Evolutionary conservation across 768 basidiomycete genomes (phyloP), one percentile per base, ranked within the genome.

Genomic region (Boletus eberwhitei): DNA sequence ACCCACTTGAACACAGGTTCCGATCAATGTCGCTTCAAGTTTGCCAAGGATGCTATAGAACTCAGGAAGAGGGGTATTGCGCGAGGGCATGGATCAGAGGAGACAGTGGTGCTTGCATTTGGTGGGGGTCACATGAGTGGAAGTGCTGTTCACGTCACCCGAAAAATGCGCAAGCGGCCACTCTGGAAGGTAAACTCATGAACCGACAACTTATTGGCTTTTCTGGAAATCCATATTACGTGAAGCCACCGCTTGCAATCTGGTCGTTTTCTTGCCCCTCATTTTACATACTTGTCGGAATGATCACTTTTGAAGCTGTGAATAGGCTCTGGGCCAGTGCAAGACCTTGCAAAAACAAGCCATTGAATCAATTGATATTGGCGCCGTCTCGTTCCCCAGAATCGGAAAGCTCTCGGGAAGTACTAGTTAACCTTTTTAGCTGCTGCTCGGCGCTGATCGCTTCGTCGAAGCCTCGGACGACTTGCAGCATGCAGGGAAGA

Each of bases 81-180:
- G 43, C 83, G 85, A 58, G 86, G 83, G 50, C 74, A 79, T 57
- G 84, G 87, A 52, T 84, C 83, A 55, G 89, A 90, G 71, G 92
- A 94, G 73, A 90, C 89, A n/a, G 92, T 95, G 40, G 92, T 96
- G 49, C 77, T 95, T 61, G 91, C 90, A 36, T 93, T 94, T 73
- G 89, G 89, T 54, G 87, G 84, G 57, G 78, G 77, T 61, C 85
- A 77, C 60, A 77, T 77, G 71, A 85, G 78, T 48, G 83, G 80
- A 53, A 91, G 85, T 64, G 83, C 87, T 51, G 90, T 95, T 62
- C 90, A 93, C 70, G 79, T 96, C 67, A 93, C 92, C 43, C 83
- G 91, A 60, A 93, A 94, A 74, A 76, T 87, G 77, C 87, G 87
- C 73, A 88, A 86, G 65, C 88, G 84, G 48, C 89, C 88, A 51